These are phyloP conservation scores for Cymbidium sinense DNA, from an alignment of 106 monocot species.

Conservation along the genomic window DNA sequence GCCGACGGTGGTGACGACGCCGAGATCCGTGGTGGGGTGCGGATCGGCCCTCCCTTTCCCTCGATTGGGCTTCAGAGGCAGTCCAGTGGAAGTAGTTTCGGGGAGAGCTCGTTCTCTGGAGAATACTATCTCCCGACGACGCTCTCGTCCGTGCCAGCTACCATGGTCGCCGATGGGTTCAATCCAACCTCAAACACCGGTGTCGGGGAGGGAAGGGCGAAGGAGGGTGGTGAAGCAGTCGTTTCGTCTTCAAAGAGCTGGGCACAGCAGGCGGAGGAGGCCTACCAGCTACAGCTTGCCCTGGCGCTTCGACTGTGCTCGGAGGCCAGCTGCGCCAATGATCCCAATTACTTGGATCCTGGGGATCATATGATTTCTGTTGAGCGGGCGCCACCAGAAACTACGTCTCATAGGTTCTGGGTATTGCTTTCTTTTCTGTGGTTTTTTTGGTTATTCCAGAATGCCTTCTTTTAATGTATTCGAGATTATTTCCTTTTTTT, in stretches of 20 bases:
- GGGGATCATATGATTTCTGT: constrained; percentile 17
- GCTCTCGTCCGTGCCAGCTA: constrained; percentile 12
- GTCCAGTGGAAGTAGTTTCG: constrained; percentile 86
- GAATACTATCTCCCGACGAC: constrained; percentile 56
- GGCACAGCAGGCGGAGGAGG: constrained; percentile 99
- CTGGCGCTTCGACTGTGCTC: constrained; percentile 82
- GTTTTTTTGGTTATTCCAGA: background rate
- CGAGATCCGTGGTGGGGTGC: constrained; percentile 3
- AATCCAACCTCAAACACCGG: background rate
- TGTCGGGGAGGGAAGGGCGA: background rate
- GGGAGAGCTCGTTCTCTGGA: constrained; percentile 63
- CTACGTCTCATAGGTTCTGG: constrained; percentile 87
- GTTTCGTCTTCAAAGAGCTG: constrained; percentile 58
- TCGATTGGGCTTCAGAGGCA: constrained; percentile 52
- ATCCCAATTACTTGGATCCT: constrained; percentile 60
- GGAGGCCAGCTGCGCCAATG: constrained; percentile 58
- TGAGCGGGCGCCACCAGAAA: constrained; percentile 23
- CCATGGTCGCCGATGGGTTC: constrained; percentile 3
- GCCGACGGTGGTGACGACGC: constrained; percentile 2
- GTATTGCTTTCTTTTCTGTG: constrained; percentile 21
- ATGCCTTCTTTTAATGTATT: background rate
- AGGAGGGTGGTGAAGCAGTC: constrained; percentile 4
- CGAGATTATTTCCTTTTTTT: background rate
- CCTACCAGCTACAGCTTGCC: constrained; percentile 92
- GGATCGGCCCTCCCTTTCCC: constrained; percentile 10